Evolutionary conservation across 2,329 filamentous ascomycete species (phyloP), one percentile per base, ranked within the genome.

Genomic region (Penicillium nordicum): DNA sequence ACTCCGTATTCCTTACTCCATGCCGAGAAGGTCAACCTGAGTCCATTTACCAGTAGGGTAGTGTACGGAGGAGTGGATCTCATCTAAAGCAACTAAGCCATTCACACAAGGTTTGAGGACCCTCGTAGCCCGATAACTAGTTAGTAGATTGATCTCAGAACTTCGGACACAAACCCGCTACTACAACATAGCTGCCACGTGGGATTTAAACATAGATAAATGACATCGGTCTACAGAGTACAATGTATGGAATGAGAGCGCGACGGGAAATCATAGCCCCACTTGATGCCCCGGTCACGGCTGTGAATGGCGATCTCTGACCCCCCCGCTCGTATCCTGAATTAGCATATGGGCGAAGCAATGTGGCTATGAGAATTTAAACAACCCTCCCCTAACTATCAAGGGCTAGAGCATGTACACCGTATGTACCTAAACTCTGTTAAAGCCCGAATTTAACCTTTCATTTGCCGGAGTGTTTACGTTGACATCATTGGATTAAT

Each of bases 321-420:
- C 30, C 52, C 41, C 52, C 32, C 11, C 8, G 49, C 43, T 37
- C 18, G 40, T 27, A 11, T 44, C 46, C 25, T 6, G 25, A 50
- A 53, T 41, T 55, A 50, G 46, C 40, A 44, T 44, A 44, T 44
- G 5, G 47, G 46, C 46, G 45, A 44, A 50, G 47, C 32, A 38
- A 37, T 18, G 46, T 50, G 46, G 53, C 45, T 50, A 21, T 43
- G 29, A 10, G 11, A 37, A 37, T 21, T 12, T 32, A 16, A 29
- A 50, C 30, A 10, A 25, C 23, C 12, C 21, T 12, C 23, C 10
- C 16, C 23, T 40, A 16, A 10, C 23, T 40, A 16, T 14, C 14
- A 41, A 41, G 8, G 5, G 8, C 18, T 10, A 16, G 18, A 30
- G 18, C 14, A 12, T 11, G 25, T 11, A 32, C 11, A 6, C 11